Base-by-base conservation (phyloP, 345 rosid genomes). In the Barbarea vulgaris region DNA sequence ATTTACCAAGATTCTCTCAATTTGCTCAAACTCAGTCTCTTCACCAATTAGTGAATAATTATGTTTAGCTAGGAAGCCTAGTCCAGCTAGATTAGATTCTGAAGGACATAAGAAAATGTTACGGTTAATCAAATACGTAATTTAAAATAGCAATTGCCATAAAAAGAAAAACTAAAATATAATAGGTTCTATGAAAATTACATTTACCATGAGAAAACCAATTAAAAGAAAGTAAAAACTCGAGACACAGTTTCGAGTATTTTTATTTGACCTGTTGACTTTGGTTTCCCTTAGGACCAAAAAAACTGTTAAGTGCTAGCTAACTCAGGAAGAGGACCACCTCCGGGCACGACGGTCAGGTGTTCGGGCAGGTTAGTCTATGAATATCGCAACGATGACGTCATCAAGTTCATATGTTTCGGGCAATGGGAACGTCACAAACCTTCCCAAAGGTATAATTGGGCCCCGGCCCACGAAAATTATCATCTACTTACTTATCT, bases 391-490 rank as follows among this genome's bases (percentile, higher is more conserved):
- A 56, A 21, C 18, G 73, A 4, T 67, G 69, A 67, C 77, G 77
- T 60, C 77, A 72, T 52, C 66, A 57, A 48, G 7, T 12, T 71
- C 55, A 51, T 47, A 50, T 66, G 68, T 41, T 63, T 65, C 57
- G 77, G 65, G 69, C 24, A 65, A 31, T 34, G 70, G 34, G 34
- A 37, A 67, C 81, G 77, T 56, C 81, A 77, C 60, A 31, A 48
- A 47, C 67, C 36, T 36, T 48, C 14, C 6, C 72, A 54, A 54
- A 64, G 28, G 28, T 65, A 51, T 67, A 15, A 51, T 72, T 78
- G 77, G 81, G 81, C 77, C 72, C 71, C 52, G 81, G 81, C 81
- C 81, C 81, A 67, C 44, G 69, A 78, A 67, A 37, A 50, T 70
- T 74, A 28, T 27, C 58, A 50, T 52, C 14, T 21, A 37, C 33